Conservation (phyloP, 2,329 filamentous ascomycete genomes). For the Cladosporium sp. region DNA sequence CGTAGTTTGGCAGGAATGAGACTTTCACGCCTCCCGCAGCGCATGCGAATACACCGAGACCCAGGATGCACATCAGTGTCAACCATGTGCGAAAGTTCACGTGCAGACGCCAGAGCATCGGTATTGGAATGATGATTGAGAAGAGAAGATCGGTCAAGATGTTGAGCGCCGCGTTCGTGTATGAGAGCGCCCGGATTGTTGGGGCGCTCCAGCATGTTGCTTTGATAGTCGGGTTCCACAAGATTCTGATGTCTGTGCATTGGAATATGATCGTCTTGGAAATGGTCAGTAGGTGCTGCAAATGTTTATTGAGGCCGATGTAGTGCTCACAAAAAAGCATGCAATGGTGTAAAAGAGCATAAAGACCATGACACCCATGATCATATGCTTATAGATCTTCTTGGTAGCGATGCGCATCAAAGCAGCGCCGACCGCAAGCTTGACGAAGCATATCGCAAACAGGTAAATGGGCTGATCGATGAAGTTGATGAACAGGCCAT, state of each 20-base stretch:
- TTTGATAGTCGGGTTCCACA: background rate
- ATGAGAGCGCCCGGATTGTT: background rate
- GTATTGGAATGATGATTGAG: slow-evolving; percentile 37
- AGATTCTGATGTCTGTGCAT: background rate
- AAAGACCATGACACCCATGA: background rate
- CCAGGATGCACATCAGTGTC: slow-evolving; percentile 35
- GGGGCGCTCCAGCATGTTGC: background rate
- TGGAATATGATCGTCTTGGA: background rate
- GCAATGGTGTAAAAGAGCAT: background rate
- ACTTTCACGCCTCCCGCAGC: slow-evolving; percentile 12
- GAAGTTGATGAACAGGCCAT: background rate
- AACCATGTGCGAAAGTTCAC: slow-evolving; percentile 41
- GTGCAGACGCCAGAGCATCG: slow-evolving; percentile 41
- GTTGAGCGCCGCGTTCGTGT: slow-evolving; percentile 38
- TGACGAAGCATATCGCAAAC: background rate
- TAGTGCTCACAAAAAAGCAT: background rate
- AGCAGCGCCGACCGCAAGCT: background rate
- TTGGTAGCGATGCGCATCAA: background rate
- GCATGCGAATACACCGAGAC: slow-evolving; percentile 39
- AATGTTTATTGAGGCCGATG: background rate
- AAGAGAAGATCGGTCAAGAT: slow-evolving; percentile 40
- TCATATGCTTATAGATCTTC: background rate
- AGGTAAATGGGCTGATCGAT: background rate
- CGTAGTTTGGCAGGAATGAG: background rate
- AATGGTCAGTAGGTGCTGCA: background rate